Evolutionary conservation across 345 rosid genomes (phyloP), one percentile per base, ranked within the genome.

Genomic region (Gynandropsis gynandra): DNA sequence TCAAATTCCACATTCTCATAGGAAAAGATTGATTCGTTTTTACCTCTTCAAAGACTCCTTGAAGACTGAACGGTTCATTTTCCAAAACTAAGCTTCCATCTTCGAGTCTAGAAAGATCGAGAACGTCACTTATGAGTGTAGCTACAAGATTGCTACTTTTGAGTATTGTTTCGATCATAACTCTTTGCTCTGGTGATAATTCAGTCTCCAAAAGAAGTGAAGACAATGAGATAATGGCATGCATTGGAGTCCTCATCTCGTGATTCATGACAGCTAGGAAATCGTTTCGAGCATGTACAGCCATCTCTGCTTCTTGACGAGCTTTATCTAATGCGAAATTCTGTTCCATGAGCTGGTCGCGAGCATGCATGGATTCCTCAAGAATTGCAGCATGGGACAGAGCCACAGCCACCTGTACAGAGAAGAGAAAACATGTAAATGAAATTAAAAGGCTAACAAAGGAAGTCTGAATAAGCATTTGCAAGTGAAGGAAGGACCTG

Each of bases 231-330:
- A 87, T 84, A 50, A 80, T 72, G 54, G 98, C 93, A 67, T 84
- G 95, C 80, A 80, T 84, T 16, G 94, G 95, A 32, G 92, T 90
- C 64, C 95, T 80, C 96, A 90, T 90, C 66, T 90, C 98, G 62
- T 87, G 96, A 78, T 87, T 90, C 98, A 90, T 87, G 62, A 90
- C 96, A 16, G 95, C 79, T 27, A 85, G 82, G 72, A 87, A 90
- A 69, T 90, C 98, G 62, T 90, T 90, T 56, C 87, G 83, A 54
- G 96, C 96, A 79, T 77, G 87, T 17, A 87, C 78, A 24, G 96
- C 95, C 71, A 54, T 67, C 82, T 90, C 98, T 58, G 95, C 98
- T 49, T 90, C 96, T 36, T 58, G 79, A 27, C 89, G 96, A 63
- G 98, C 96, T 65, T 57, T 64, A 47, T 87, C 79, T 67, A 90